Base-by-base conservation (phyloP, 257 asterid genomes). In the Parsonsia alboflavescens region DNA sequence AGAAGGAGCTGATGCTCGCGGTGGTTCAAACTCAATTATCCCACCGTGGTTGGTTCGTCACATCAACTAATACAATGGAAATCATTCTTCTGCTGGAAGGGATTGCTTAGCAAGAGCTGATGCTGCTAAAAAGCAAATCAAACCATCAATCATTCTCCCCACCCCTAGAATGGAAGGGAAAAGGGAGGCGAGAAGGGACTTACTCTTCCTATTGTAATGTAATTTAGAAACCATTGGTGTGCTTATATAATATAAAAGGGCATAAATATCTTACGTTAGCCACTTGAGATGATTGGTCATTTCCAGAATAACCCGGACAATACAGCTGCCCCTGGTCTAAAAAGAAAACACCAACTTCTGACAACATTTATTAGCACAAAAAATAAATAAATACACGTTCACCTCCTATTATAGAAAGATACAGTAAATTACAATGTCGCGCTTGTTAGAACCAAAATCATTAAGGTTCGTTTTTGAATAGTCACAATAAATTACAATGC, bases 11-110 rank as follows among this genome's bases (percentile, higher is more conserved):
- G 70, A 70, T 26, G 45, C 52, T 68, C 30, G 17, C 16, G 49
- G 46, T 1, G 63, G 68, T 41, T 30, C 75, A 13, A 83, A 73
- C 65, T 63, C 85, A 2, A 26, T 22, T 49, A 46, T 86, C 33
- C 86, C 84, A 12, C 81, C 84, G 13, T 85, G 89, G 89, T 62
- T 86, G 77, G 70, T 81, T 74, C 80, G 73, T 58, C 86, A 61
- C 11, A 69, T 53, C 48, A 71, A 79, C 70, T 78, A 73, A 39
- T 10, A 48, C 41, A 7, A 12, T n/a, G 39, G 54, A 16, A 24
- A 54, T 13, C 17, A 21, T 9, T 59, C 36, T 12, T 13, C 28
- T 1, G 30, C 48, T 21, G 36, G 22, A 16, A n/a, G 46, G 44
- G 36, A 17, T 28, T 26, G 41, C 30, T 45, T 10, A 7, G 28